Evolutionary conservation across 2,329 filamentous ascomycete species (phyloP), one percentile per base, ranked within the genome.

Genomic region (Exophiala sp.): DNA sequence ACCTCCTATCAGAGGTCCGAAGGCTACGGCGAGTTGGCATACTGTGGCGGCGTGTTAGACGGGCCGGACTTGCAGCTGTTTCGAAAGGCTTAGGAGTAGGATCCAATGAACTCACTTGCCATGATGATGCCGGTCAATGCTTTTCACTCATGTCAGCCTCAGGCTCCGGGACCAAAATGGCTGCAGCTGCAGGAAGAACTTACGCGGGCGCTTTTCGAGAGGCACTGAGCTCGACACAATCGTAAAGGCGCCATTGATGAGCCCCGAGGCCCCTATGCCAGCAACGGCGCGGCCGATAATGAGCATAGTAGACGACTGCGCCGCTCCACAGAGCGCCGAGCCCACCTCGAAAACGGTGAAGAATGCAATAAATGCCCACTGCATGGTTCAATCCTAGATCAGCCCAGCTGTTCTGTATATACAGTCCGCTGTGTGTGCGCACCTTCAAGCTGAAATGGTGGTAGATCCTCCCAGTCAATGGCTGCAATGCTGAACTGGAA

Each of bases 391-490:
- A 13, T n/a, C n/a, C n/a, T n/a, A n/a, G n/a, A n/a, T n/a, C n/a
- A n/a, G n/a, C n/a, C n/a, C n/a, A n/a, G n/a, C n/a, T n/a, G n/a
- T n/a, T n/a, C n/a, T n/a, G n/a, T n/a, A n/a, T n/a, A n/a, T n/a
- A n/a, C n/a, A n/a, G n/a, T n/a, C n/a, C n/a, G n/a, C n/a, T n/a
- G n/a, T n/a, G n/a, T n/a, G n/a, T n/a, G 50, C 49, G 2, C 18
- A 66, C 65, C 60, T 68, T 67, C 10, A 63, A 57, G 13, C 55
- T 66, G 41, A 73, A 70, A 22, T 70, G 63, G 1, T 62, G 70
- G 53, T 77, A 80, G 0, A 80, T 48, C 59, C 73, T 78, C 1
- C 77, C 77, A 0, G 73, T 69, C 18, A 79, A 65, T 1, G 75
- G 75, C 47, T 77, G 75, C 1, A 79, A 59, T n/a, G 74, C 69